Base-by-base conservation (phyloP, 2,329 filamentous ascomycete genomes). In the Stachybotrys echinatus region DNA sequence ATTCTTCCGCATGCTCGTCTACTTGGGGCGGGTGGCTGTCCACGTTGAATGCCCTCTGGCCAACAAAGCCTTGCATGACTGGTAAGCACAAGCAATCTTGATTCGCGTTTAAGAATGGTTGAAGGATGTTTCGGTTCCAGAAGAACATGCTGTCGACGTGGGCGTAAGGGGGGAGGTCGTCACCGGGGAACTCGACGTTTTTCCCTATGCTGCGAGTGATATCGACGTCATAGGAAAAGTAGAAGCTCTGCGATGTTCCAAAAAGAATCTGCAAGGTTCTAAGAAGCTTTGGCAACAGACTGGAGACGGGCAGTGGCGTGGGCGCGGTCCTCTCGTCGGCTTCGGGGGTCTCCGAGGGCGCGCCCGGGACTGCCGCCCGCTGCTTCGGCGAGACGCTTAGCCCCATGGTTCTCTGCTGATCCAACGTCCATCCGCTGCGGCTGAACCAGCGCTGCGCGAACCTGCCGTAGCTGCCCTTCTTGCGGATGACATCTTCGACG, bases 401-500 rank as follows among this genome's bases (percentile, higher is more conserved):
- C 5, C 88, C 88, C 61, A 91, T 79, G 45, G 80, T 80, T 22
- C 85, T 78, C 58, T 84, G 81, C 56, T 84, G 84, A 52, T 88
- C 86, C 52, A 84, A 73, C 48, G 84, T 85, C 88, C 91, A 92
- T 0, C 89, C 91, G 53, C 84, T 87, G 55, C 82, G 84, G 42
- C 89, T 94, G 64, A 97, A 94, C 94, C 94, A 99, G 52, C 86
- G 84, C 54, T 91, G 83, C 0, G 92, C 89, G 65, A 97, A 96
- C 37, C 89, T 79, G 5, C 92, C 92, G 66, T 96, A 97, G 54
- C 84, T 85, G 1, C 92, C 91, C 58, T 84, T 87, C 50, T 83
- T 85, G 37, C 84, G 82, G 48, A 96, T 92, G 2, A 97, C 92
- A 71, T 97, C 89, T 66, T 95, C 85, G 0, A 87, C 90, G 52